A percentile compares a stretch with the other conserved stretches of the same genome.
These are phyloP conservation scores for Pichia kluyveri DNA, from an alignment of 805 yeast species.

Conservation along the genomic window DNA sequence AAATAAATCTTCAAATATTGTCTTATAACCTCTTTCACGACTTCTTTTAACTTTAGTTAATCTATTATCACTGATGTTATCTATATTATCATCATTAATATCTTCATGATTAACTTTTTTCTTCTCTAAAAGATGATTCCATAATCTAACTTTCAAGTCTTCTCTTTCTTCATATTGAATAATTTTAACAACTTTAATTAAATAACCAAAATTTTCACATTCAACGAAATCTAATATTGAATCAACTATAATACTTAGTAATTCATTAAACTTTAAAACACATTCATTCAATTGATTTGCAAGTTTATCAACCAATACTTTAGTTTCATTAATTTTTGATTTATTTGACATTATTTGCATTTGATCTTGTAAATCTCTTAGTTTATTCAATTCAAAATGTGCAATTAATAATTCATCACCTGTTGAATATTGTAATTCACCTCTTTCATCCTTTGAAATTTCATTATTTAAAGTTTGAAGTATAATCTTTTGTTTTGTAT, in stretches of 20 bases:
- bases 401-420: slow-evolving; percentile 51
- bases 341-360: slow-evolving; percentile 42
- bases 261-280: slow-evolving; percentile 50
- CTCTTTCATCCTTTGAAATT: slow-evolving; percentile 11
- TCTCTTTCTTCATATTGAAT: slow-evolving; percentile 74
- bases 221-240: slow-evolving; percentile 59
- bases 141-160: slow-evolving; percentile 45
- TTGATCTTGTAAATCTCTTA: slow-evolving; percentile 74
- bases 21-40: slow-evolving; percentile 48
- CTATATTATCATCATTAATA: slow-evolving; percentile 7
- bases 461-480: slow-evolving; percentile 39
- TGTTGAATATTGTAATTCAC: slow-evolving; percentile 21
- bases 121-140: slow-evolving; percentile 11
- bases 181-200: slow-evolving; percentile 65
- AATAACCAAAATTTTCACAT: slow-evolving; percentile 56
- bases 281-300: slow-evolving; percentile 40
- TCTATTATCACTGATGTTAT: slow-evolving; percentile 3
- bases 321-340: slow-evolving; percentile 47
- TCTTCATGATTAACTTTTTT: slow-evolving; percentile 8
- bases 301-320: slow-evolving; percentile 53
- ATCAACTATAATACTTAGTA: slow-evolving; percentile 57
- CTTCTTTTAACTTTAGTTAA: slow-evolving; percentile 29
- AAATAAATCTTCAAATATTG: slow-evolving; percentile 50
- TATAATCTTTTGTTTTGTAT: slow-evolving; percentile 39
- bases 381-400: slow-evolving; percentile 61